phyloP scores from a whole-genome alignment of 78 protist species.

The Dictyostelium purpureum region DNA sequence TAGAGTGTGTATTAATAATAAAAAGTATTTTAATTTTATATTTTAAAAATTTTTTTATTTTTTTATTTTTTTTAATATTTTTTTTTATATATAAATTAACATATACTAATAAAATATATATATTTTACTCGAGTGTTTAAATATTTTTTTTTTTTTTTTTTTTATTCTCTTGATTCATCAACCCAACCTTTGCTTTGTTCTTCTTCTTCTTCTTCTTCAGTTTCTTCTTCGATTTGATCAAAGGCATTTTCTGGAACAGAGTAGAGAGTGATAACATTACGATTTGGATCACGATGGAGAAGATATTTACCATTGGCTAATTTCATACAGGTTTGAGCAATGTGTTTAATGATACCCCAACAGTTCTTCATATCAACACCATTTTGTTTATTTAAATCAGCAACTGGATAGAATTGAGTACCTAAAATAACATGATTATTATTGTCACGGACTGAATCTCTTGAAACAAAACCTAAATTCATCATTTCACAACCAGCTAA shows the following conservation, averaged over 20 bases:
- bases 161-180: constrained; percentile 42
- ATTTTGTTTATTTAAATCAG: constrained; percentile 82
- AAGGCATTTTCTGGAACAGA: constrained; percentile 70
- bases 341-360: constrained; percentile 78
- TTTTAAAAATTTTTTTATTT: background rate
- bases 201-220: constrained; percentile 61
- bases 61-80: background rate
- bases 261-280: constrained; percentile 53
- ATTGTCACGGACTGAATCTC: constrained; percentile 42
- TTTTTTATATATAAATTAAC: background rate
- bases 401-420: constrained; percentile 67
- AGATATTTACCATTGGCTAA: constrained; percentile 87
- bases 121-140: background rate
- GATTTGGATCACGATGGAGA: constrained; percentile 87
- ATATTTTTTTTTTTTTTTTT: no score
- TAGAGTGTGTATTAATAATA: no score
- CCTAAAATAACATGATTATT: constrained; percentile 72
- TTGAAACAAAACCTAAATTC: constrained; percentile 80
- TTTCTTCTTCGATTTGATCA: constrained; percentile 60
- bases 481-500: constrained; percentile 70
- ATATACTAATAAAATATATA: background rate
- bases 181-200: constrained; percentile 74
- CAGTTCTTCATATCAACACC: constrained; percentile 78
- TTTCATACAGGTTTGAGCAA: constrained; percentile 53
- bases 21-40: no score